A percentile compares a stretch with the other conserved stretches of the same genome.
phyloP scores from a whole-genome alignment of 192 early-diverging fungal species.

The Piromyces sp. region DNA sequence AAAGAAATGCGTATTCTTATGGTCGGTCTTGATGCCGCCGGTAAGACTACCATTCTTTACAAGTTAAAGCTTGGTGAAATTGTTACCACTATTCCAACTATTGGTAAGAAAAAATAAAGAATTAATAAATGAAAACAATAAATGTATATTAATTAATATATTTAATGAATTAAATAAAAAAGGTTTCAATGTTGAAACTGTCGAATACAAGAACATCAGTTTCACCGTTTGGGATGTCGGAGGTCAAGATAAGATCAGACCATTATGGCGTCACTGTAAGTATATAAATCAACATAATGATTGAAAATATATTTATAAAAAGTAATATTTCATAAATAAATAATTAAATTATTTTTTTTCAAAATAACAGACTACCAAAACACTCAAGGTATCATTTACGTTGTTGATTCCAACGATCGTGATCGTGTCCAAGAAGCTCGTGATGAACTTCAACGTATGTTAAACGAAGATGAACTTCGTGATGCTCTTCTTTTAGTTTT shows the following conservation, averaged over 20 bases:
- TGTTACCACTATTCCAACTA: constrained; percentile 93
- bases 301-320: too few relatives aligned
- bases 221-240: not conserved
- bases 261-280: constrained; percentile 70
- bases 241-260: constrained; percentile 16
- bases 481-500: constrained; percentile 80
- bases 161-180: not conserved
- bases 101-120: not conserved
- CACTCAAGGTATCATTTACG: constrained; percentile 89
- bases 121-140: not conserved
- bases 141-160: too few relatives aligned
- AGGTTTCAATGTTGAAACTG: constrained; percentile 97
- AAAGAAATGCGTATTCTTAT: constrained; percentile 91
- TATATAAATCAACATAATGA: too few relatives aligned
- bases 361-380: constrained; percentile 16
- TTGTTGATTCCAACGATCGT: constrained; percentile 91
- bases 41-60: constrained; percentile 98
- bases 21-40: constrained; percentile 86
- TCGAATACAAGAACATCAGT: constrained; percentile 74
- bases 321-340: too few relatives aligned
- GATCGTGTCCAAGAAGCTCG: constrained; percentile 85
- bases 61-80: constrained; percentile 97
- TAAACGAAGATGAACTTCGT: constrained; percentile 89
- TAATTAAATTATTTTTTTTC: too few relatives aligned
- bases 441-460: constrained; percentile 85